Conservation (phyloP, 1,284 basidiomycete genomes). For the Amylostereum chailletii region DNA sequence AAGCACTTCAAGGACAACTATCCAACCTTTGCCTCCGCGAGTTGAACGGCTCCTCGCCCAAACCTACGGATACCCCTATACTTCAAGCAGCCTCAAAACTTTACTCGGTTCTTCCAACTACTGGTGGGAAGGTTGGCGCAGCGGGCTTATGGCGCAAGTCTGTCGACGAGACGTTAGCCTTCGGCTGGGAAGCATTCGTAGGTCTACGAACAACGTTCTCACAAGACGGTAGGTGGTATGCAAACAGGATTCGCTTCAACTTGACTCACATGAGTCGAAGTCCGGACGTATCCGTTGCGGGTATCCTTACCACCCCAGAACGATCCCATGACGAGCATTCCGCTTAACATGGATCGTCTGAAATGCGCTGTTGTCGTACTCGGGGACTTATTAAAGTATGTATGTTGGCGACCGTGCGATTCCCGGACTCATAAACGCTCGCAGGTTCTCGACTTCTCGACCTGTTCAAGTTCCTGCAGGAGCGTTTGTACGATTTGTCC, state of each 20-base stretch:
- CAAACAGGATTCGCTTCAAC: no score
- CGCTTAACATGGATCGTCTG: constrained; percentile 52
- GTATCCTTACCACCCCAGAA: constrained; percentile 7
- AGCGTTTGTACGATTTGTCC: constrained; percentile 39
- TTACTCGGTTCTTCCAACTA: constrained; percentile 52
- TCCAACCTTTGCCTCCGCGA: constrained; percentile 43
- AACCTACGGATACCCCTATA: constrained; percentile 30
- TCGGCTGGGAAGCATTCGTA: constrained; percentile 53
- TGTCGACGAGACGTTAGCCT: constrained; percentile 55
- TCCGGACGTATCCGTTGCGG: no score
- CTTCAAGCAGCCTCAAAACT: constrained; percentile 43
- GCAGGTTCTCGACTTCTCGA: constrained; percentile 49
- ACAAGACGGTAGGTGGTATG: constrained; percentile 24
- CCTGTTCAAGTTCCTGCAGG: constrained; percentile 73
- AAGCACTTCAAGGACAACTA: constrained; percentile 40
- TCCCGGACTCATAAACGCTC: constrained; percentile 3
- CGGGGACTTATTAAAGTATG: constrained; percentile 51
- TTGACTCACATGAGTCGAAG: no score
- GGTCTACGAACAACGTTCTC: constrained; percentile 50
- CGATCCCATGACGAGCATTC: constrained; percentile 34
- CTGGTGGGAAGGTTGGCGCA: constrained; percentile 73
- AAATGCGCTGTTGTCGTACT: constrained; percentile 44
- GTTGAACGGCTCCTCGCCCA: constrained; percentile 44
- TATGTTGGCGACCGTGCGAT: constrained; percentile 14
- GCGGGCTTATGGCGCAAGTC: constrained; percentile 63